Conservation (phyloP, 2,329 filamentous ascomycete genomes). For the Exophiala calicioides region DNA sequence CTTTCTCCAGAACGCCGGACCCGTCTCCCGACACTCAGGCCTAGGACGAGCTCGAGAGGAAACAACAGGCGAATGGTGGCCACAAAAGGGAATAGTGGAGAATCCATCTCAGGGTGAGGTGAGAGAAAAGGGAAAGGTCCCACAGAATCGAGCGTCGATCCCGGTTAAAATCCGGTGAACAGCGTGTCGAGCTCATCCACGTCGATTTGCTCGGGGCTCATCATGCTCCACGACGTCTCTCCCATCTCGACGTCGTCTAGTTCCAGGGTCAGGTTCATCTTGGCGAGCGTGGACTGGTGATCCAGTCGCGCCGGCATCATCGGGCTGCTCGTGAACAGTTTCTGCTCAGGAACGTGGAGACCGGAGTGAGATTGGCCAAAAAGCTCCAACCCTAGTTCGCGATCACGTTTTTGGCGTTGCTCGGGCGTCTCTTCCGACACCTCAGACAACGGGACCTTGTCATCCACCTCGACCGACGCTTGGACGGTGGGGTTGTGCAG, state of each 20-base stretch:
- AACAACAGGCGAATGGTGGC: too few relatives aligned
- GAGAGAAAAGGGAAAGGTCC: background rate
- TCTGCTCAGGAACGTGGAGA: constrained; percentile 51
- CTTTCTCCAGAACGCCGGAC: too few relatives aligned
- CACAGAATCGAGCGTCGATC: background rate
- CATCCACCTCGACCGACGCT: constrained; percentile 39
- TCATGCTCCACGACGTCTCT: constrained; percentile 60
- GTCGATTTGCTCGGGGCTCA: constrained; percentile 83
- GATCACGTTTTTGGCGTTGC: constrained; percentile 49
- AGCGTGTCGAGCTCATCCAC: constrained; percentile 90
- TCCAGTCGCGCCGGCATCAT: constrained; percentile 29
- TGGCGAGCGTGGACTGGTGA: constrained; percentile 15
- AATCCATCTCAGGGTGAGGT: too few relatives aligned
- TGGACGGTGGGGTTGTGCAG: constrained; percentile 42
- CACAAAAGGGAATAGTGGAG: too few relatives aligned
- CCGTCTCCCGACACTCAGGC: too few relatives aligned
- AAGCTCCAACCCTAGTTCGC: constrained; percentile 35
- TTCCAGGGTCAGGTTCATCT: constrained; percentile 47
- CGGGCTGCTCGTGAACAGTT: constrained; percentile 40
- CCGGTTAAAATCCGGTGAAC: constrained; percentile 58
- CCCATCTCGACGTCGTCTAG: constrained; percentile 45
- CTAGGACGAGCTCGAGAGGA: too few relatives aligned
- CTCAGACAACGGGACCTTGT: constrained; percentile 37
- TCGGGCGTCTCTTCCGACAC: constrained; percentile 34
- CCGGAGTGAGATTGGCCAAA: constrained; percentile 49